A percentile compares a stretch with the other conserved stretches of the same genome.
These are phyloP conservation scores for Cladorrhinum sp. DNA, from an alignment of 2,329 filamentous ascomycete species.

Conservation along the genomic window DNA sequence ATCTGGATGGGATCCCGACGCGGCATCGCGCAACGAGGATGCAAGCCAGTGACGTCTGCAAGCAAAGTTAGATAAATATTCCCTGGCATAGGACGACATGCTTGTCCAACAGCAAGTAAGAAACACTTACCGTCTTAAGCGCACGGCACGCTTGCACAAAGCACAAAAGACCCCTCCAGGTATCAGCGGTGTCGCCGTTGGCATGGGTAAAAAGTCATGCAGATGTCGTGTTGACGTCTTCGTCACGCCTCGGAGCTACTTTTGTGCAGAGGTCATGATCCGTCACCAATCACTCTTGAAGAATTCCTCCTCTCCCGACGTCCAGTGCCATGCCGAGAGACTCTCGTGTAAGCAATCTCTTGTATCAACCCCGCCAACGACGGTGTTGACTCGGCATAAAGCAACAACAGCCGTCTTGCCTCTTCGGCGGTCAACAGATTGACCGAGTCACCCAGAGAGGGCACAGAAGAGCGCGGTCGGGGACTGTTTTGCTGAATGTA, in stretches of 20 bases:
- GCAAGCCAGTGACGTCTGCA: neutral
- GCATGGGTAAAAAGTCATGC: no score
- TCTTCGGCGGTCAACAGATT: slow-evolving; percentile 15
- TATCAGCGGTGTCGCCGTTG: no score
- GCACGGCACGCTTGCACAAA: no score
- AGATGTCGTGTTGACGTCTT: neutral
- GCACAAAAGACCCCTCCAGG: no score
- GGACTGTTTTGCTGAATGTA: neutral
- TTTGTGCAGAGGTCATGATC: neutral
- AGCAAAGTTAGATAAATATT: neutral
- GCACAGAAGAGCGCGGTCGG: neutral
- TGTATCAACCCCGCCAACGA: slow-evolving; percentile 14
- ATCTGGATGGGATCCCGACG: no score
- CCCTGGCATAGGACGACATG: no score
- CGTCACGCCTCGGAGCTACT: neutral
- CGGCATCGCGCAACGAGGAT: no score
- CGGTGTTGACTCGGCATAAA: slow-evolving; percentile 16
- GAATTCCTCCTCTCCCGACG: neutral
- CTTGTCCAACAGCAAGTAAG: no score
- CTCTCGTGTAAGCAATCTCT: slow-evolving; percentile 3
- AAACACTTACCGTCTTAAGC: no score
- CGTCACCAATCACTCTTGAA: neutral
- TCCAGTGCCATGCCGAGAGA: neutral
- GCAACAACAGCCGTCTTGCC: slow-evolving; percentile 10
- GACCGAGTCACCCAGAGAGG: slow-evolving; percentile 5